A percentile compares a stretch with the other conserved stretches of the same genome.
Evolutionary conservation across 2,329 filamentous ascomycete species (phyloP).

Genomic region (Trichoderma harzianum): DNA sequence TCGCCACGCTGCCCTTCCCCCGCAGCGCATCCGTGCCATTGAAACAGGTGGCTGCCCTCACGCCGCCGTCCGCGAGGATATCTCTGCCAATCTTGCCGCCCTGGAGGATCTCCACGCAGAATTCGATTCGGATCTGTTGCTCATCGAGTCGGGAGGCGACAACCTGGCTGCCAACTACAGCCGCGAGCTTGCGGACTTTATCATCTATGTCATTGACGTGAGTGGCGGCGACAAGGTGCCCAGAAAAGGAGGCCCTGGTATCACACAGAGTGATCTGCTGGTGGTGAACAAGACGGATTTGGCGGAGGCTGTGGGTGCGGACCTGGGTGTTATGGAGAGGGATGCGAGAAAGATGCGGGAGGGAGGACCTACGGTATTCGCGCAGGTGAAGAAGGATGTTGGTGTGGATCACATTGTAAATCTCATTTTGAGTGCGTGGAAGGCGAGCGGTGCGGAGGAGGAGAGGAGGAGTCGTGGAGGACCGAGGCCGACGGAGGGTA

Average conservation of each 20-base stretch:
- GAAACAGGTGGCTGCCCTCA: slow-evolving; percentile 97
- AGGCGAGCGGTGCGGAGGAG: slow-evolving; percentile 74
- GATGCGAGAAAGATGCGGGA: slow-evolving; percentile 94
- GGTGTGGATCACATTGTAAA: slow-evolving; percentile 84
- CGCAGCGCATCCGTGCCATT: slow-evolving; percentile 85
- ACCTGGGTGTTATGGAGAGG: slow-evolving; percentile 88
- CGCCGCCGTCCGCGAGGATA: slow-evolving; percentile 95
- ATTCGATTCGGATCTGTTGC: slow-evolving; percentile 76
- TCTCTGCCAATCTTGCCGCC: slow-evolving; percentile 87
- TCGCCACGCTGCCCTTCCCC: slow-evolving; percentile 75
- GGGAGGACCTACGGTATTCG: slow-evolving; percentile 92
- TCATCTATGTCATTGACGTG: slow-evolving; percentile 98
- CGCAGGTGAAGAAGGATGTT: slow-evolving; percentile 90
- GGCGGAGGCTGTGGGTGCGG: slow-evolving; percentile 84
- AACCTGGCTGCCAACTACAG: slow-evolving; percentile 97
- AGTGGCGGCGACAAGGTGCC: slow-evolving; percentile 96
- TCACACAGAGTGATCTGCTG: slow-evolving; percentile 91
- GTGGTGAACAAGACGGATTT: slow-evolving; percentile 98
- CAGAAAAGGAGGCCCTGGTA: slow-evolving; percentile 90
- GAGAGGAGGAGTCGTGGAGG: slow-evolving; percentile 53
- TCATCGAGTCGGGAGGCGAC: slow-evolving; percentile 95
- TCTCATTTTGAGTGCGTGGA: slow-evolving; percentile 89
- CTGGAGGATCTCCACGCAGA: slow-evolving; percentile 82
- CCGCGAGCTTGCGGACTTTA: slow-evolving; percentile 91
- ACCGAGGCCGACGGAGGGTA: slow-evolving; percentile 53